Percentiles rank a stretch among this genome's conserved stretches.
phyloP scores from a whole-genome alignment of 2,329 filamentous ascomycete genomes.

The Exophiala sp. region DNA sequence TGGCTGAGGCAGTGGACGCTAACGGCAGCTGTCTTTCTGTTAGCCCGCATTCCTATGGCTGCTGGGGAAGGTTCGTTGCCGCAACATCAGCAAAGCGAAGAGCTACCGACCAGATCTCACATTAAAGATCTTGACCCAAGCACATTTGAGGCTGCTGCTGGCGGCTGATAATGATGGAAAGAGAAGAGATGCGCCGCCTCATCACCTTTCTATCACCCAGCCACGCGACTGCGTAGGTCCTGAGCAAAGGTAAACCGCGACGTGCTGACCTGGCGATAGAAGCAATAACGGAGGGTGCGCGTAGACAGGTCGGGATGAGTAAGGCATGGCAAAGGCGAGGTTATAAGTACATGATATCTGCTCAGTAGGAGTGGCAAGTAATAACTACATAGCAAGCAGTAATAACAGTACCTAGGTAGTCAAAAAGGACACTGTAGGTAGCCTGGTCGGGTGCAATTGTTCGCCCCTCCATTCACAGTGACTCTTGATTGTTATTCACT shows the following conservation, averaged over 20 bases:
- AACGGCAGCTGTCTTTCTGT: conserved; percentile 5
- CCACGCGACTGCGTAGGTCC: no score
- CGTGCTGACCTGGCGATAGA: no score
- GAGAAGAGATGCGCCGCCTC: no score
- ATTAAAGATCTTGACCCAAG: conserved; percentile 3
- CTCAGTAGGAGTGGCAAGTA: no score
- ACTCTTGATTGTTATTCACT: no score
- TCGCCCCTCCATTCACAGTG: background rate
- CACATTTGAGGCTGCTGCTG: background rate
- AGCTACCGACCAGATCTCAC: conserved; percentile 8
- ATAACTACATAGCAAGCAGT: no score
- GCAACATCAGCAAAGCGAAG: conserved; percentile 6
- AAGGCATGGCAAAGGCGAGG: background rate
- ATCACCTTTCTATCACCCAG: no score
- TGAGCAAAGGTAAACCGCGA: no score
- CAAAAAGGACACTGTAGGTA: no score
- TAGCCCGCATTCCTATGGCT: conserved; percentile 16
- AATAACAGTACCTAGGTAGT: no score
- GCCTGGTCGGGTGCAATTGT: background rate
- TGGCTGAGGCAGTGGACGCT: conserved; percentile 5
- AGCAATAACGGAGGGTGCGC: no score
- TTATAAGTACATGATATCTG: no score
- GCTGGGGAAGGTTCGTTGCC: conserved; percentile 5
- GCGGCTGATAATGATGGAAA: background rate
- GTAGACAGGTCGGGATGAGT: background rate